Evolutionary conservation across 495 filamentous ascomycete species (phyloP).

Genomic region (Penicillium soppii): DNA sequence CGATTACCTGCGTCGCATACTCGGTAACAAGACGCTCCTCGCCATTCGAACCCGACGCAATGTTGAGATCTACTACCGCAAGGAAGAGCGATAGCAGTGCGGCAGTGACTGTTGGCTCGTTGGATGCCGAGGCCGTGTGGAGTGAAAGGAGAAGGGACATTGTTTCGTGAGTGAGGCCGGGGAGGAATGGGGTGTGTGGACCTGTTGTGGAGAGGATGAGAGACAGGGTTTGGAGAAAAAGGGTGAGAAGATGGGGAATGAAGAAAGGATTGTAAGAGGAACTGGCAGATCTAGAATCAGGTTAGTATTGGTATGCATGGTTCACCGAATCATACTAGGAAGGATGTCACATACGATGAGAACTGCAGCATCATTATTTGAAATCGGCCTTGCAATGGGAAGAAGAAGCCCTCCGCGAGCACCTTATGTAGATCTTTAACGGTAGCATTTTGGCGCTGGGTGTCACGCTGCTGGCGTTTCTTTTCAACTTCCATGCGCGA

Average conservation of each 20-base stretch:
- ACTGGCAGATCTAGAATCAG: conserved; percentile 28
- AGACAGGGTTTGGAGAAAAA: conserved; percentile 52
- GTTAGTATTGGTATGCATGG: conserved; percentile 6
- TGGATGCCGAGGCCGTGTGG: conserved; percentile 40
- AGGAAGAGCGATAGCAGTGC: conserved; percentile 77
- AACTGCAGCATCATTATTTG: conserved; percentile 47
- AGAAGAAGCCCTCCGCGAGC: conserved; percentile 79
- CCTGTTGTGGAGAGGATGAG: conserved; percentile 51
- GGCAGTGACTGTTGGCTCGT: conserved; percentile 63
- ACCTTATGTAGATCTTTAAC: conserved; percentile 74
- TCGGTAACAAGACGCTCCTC: conserved; percentile 66
- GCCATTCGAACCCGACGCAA: conserved; percentile 51
- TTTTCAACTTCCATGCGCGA: conserved; percentile 68
- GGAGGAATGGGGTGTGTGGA: conserved; percentile 44
- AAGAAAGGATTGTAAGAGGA: conserved; percentile 41
- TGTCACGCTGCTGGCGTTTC: conserved; percentile 52
- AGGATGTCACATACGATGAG: conserved; percentile 32
- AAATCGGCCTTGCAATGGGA: conserved; percentile 58
- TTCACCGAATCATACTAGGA: background rate
- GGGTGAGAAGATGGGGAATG: conserved; percentile 46
- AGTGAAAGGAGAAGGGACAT: conserved; percentile 47
- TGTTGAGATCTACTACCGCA: conserved; percentile 81
- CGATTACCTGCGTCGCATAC: conserved; percentile 39
- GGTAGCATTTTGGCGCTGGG: conserved; percentile 50
- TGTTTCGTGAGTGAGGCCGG: conserved; percentile 45